A percentile compares a stretch with the other conserved stretches of the same genome.
Conservation (phyloP, 495 filamentous ascomycete genomes). For the Friedmanniomyces endolithicus region DNA sequence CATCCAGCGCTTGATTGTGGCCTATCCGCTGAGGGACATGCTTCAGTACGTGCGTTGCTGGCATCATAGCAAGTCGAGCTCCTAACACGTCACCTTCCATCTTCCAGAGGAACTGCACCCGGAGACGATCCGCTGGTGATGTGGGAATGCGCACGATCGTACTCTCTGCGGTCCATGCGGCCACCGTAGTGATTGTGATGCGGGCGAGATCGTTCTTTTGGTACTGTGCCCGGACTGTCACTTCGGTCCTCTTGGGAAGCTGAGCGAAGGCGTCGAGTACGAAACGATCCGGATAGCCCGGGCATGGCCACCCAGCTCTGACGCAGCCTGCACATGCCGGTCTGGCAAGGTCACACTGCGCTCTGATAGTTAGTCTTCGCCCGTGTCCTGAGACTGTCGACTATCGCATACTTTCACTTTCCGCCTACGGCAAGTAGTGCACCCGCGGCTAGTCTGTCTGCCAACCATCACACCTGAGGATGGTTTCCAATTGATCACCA, state of each 20-base stretch:
- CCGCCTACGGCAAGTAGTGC: constrained; percentile 2
- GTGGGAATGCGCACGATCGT: neutral
- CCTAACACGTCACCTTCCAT: neutral
- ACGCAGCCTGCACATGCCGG: neutral
- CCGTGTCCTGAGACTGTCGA: neutral
- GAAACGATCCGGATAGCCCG: constrained; percentile 6
- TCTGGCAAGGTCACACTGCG: neutral
- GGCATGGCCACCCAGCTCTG: constrained; percentile 4
- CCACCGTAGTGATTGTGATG: no score
- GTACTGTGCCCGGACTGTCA: neutral
- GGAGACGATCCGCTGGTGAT: neutral
- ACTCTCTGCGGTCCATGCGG: no score
- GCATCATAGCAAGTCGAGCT: constrained; percentile 7
- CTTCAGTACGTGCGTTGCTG: constrained; percentile 2
- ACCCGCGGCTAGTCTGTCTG: constrained; percentile 4
- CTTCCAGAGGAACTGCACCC: constrained; percentile 4
- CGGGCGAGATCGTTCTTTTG: neutral
- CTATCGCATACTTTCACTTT: constrained; percentile 1
- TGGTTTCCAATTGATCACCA: neutral
- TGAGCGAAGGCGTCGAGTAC: neutral
- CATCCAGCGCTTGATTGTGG: constrained; percentile 1
- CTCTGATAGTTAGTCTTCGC: neutral
- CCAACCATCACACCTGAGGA: neutral
- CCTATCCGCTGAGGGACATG: constrained; percentile 6
- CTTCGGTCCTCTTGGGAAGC: neutral